phyloP scores from a whole-genome alignment of 257 asterid genomes.

The Solanum bukasovii region DNA sequence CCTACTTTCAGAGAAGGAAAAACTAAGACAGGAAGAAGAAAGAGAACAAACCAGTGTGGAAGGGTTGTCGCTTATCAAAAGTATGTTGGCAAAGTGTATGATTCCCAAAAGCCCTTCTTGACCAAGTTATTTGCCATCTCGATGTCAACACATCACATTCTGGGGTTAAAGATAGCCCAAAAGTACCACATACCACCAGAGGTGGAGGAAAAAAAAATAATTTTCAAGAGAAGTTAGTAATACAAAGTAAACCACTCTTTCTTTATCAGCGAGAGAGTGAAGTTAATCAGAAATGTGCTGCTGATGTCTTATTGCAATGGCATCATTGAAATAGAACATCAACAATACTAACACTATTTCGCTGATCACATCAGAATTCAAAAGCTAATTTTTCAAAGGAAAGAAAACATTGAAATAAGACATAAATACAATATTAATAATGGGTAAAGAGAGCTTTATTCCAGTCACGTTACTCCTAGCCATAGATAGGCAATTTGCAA shows the following conservation, averaged over 20 bases:
- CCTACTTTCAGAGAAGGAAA: neutral
- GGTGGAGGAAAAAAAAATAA: neutral
- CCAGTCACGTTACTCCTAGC: neutral
- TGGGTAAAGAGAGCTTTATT: neutral
- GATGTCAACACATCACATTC: neutral
- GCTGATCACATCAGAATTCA: neutral
- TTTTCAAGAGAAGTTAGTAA: neutral
- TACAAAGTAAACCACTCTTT: neutral
- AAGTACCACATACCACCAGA: neutral
- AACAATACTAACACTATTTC: neutral
- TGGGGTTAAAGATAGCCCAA: neutral
- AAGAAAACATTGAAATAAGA: neutral
- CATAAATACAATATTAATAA: neutral
- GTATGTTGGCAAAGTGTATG: neutral
- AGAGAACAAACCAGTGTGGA: neutral
- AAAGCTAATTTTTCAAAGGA: neutral
- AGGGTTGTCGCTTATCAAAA: neutral
- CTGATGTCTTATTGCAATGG: neutral
- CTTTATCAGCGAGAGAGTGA: neutral
- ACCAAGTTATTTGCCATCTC: neutral
- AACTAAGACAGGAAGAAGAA: neutral
- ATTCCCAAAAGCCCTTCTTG: neutral
- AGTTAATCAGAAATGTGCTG: neutral
- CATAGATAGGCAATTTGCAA: neutral
- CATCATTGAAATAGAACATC: neutral